Evolutionary conservation across 2,329 filamentous ascomycete genomes (phyloP).

Genomic region (Onygenales sp.): DNA sequence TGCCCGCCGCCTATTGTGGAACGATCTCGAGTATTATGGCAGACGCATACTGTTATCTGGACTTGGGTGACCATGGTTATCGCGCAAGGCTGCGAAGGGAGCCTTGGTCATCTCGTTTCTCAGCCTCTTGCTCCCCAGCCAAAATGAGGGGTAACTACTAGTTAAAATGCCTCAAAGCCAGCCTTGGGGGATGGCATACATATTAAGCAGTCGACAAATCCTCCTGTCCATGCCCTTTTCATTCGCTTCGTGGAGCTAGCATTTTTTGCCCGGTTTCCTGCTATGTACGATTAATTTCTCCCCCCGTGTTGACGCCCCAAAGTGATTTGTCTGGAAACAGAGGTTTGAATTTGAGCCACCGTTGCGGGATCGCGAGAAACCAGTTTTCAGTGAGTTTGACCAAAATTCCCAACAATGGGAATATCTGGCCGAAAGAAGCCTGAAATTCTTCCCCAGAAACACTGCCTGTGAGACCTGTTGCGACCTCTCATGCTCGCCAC

Average conservation of each 20-base stretch:
- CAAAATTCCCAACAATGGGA: too few species aligned
- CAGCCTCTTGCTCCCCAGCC: background rate
- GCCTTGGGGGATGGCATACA: background rate
- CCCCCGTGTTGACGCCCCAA: too few species aligned
- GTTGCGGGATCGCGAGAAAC: too few species aligned
- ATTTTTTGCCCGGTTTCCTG: background rate
- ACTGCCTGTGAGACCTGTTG: too few species aligned
- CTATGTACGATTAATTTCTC: background rate
- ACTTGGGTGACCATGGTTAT: too few species aligned
- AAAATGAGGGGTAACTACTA: background rate
- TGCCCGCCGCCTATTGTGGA: background rate
- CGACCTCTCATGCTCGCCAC: background rate
- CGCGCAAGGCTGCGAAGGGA: too few species aligned
- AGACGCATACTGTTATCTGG: background rate
- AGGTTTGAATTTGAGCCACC: too few species aligned
- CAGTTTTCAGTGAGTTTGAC: too few species aligned
- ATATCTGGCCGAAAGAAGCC: too few species aligned
- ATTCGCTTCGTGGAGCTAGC: background rate
- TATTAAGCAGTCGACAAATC: slow-evolving; percentile 1
- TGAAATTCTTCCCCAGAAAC: too few species aligned
- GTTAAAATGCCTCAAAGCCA: background rate
- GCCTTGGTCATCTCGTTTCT: too few species aligned
- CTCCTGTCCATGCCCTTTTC: background rate
- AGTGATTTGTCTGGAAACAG: too few species aligned
- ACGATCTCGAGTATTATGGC: background rate